These are phyloP conservation scores for Epichloe sp. DNA, from an alignment of 2,329 filamentous ascomycete species.

Conservation along the genomic window DNA sequence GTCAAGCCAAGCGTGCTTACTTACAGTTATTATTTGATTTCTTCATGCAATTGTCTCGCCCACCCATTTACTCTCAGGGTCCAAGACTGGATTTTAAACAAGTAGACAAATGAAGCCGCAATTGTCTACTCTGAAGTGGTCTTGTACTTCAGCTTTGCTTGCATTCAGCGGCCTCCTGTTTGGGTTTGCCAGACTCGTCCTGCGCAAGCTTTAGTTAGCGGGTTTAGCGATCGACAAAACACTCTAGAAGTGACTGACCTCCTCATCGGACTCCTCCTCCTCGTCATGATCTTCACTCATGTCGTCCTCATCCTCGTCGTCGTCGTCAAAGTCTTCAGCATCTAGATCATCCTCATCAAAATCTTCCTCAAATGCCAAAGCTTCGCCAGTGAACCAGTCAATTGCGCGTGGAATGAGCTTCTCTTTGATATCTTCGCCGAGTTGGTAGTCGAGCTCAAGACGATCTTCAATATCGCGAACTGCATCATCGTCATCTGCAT, in stretches of 20 bases:
- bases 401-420: conserved; percentile 97
- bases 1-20: background rate
- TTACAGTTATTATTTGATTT: conserved; percentile 1
- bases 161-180: conserved; percentile 90
- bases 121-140: background rate
- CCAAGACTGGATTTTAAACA: conserved; percentile 1
- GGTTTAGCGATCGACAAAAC: conserved; percentile 5
- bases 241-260: conserved; percentile 37
- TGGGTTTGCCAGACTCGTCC: conserved; percentile 81
- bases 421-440: conserved; percentile 99
- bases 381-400: conserved; percentile 99
- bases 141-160: conserved; percentile 64
- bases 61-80: background rate
- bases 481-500: conserved; percentile 58
- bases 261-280: conserved; percentile 66
- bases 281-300: conserved; percentile 76
- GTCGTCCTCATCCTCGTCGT: conserved; percentile 86
- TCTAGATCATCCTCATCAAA: conserved; percentile 72
- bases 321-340: conserved; percentile 20
- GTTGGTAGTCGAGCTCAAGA: conserved; percentile 94
- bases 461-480: conserved; percentile 92
- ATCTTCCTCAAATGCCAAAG: conserved; percentile 81
- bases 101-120: background rate
- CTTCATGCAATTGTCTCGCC: background rate
- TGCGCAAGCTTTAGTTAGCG: conserved; percentile 22